A percentile compares a stretch with the other conserved stretches of the same genome.
These are phyloP conservation scores for Aspergillus arachidicola DNA, from an alignment of 2,329 filamentous ascomycete genomes.

Conservation along the genomic window DNA sequence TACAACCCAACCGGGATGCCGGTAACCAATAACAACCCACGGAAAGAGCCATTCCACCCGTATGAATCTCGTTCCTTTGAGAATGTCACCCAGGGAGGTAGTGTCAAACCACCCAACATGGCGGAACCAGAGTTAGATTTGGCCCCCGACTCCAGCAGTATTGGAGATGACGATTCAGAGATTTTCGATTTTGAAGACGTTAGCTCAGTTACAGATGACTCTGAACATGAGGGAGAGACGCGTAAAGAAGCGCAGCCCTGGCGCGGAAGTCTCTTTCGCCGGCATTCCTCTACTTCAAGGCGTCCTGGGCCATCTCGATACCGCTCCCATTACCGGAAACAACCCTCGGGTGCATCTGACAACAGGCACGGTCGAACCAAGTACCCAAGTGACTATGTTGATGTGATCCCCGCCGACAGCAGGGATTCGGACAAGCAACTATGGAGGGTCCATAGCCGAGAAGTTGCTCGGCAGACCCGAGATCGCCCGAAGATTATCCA, in stretches of 20 bases:
- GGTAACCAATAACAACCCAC: neutral
- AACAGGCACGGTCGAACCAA: conserved; percentile 11
- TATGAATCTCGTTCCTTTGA: neutral
- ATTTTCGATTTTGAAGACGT: conserved; percentile 29
- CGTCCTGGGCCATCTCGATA: conserved; percentile 19
- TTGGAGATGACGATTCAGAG: conserved; percentile 33
- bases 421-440: conserved; percentile 11
- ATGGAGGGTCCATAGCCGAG: conserved; percentile 13
- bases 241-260: conserved; percentile 19
- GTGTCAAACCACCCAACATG: conserved; percentile 7
- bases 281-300: conserved; percentile 23
- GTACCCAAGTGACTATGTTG: conserved; percentile 24
- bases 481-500: conserved; percentile 26
- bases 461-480: conserved; percentile 18
- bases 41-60: neutral
- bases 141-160: conserved; percentile 23
- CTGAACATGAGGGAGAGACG: conserved; percentile 23
- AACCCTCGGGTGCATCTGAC: conserved; percentile 12
- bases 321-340: conserved; percentile 32
- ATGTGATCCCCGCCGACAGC: conserved; percentile 29
- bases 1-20: neutral
- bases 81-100: conserved; percentile 2
- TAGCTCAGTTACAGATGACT: conserved; percentile 32
- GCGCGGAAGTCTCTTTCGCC: conserved; percentile 23
- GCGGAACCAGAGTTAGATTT: conserved; percentile 18